Evolutionary conservation across 1,284 basidiomycete species (phyloP), one percentile per base, ranked within the genome.

Genomic region (Cutaneotrichosporon cyanovorans): DNA sequence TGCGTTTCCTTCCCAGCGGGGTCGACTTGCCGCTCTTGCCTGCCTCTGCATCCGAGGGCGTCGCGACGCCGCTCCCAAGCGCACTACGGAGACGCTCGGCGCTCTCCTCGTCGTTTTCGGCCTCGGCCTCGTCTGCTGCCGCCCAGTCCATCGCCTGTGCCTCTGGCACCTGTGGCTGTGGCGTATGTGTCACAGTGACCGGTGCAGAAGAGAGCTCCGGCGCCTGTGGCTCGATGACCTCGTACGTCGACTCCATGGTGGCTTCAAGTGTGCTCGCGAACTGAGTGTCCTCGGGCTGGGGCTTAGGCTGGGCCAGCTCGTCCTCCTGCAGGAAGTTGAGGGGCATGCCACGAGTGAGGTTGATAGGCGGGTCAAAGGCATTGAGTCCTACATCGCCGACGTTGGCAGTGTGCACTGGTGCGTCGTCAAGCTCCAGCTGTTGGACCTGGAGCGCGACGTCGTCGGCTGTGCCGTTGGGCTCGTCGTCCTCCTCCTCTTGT

Each of bases 321-420:
- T 67, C 65, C 40, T 62, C 64, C 51, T 69, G 67, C 41, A 69
- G 46, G 48, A 69, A 69, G 53, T 66, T 67, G 51, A 69, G 52
- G 1, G 55, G 48, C 14, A 54, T 54, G 19, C 48, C 48, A 15
- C 49, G 45, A 5, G 25, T 28, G 25, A 28, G 7, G 25, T 28
- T 28, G 8, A 28, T 28, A 12, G 25, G 25, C 25, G 25, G 25
- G 25, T 28, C 25, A 28, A 28, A 28, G 25, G 25, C 25, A 12
- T 28, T 28, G 8, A 28, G 25, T 12, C 25, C 25, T 18, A 41
- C 45, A 30, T 23, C 31, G 20, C 15, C 18, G 37, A 25, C 21
- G 36, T 4, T 9, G 9, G 36, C 19, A 20, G 36, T 11, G n/a
- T 23, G 36, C 6, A 37, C 10, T 6, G 9, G 36, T 12, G 21